A percentile compares a stretch with the other conserved stretches of the same genome.
These are phyloP conservation scores for Microbotryum violaceum DNA, from an alignment of 1,284 basidiomycete species.

Conservation along the genomic window DNA sequence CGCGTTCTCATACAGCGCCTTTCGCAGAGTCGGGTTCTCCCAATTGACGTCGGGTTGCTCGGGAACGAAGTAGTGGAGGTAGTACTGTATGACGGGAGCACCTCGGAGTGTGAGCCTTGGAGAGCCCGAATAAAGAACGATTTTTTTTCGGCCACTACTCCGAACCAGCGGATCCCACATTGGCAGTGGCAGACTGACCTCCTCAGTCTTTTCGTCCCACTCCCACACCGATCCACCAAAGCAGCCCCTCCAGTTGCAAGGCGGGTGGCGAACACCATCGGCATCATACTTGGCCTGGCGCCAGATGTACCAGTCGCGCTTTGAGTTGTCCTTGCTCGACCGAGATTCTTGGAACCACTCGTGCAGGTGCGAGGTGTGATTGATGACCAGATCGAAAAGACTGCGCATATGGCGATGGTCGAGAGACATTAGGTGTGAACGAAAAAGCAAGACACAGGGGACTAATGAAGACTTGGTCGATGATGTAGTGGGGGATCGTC, in stretches of 20 bases:
- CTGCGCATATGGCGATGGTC: not conserved
- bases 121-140: not conserved
- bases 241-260: conserved; percentile 63
- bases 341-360: conserved; percentile 65
- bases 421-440: too few species aligned
- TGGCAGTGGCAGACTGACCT: conserved; percentile 33
- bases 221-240: conserved; percentile 70
- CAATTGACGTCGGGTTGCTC: conserved; percentile 75
- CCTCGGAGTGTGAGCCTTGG: not conserved
- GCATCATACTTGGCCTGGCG: not conserved
- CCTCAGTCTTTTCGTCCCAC: conserved; percentile 58
- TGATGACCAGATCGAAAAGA: conserved; percentile 72
- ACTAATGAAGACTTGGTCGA: not conserved
- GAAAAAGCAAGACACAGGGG: too few species aligned
- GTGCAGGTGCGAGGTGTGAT: conserved; percentile 68
- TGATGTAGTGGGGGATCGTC: conserved; percentile 2
- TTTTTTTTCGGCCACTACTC: not conserved
- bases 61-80: conserved; percentile 61
- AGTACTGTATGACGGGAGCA: conserved; percentile 46
- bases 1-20: conserved; percentile 48
- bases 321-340: conserved; percentile 52
- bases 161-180: not conserved
- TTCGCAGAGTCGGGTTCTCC: conserved; percentile 50
- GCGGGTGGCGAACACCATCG: conserved; percentile 52
- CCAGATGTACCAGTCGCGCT: conserved; percentile 52